A percentile compares a stretch with the other conserved stretches of the same genome.
These are phyloP conservation scores for Rhododendron henanense DNA, from an alignment of 148 eudicot genomes.

Conservation along the genomic window DNA sequence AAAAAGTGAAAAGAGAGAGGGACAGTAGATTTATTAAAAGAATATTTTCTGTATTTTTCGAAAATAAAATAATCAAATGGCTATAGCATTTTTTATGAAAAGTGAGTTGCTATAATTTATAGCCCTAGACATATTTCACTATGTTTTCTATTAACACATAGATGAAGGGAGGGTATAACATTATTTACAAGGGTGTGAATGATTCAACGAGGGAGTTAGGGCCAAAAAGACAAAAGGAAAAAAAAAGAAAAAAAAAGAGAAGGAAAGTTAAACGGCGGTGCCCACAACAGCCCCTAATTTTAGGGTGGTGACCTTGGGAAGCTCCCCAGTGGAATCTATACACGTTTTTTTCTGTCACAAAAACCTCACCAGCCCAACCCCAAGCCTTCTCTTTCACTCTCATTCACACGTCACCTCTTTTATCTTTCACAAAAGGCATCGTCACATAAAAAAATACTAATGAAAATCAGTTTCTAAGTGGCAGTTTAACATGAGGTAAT, in stretches of 20 bases:
- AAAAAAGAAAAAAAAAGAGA: too few species aligned
- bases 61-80: not conserved
- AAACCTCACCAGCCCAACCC: not conserved
- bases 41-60: too few species aligned
- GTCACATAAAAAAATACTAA: not conserved
- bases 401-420: not conserved
- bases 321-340: constrained; percentile 24
- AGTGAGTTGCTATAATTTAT: not conserved
- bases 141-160: not conserved
- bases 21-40: not conserved
- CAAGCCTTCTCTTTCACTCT: not conserved
- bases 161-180: not conserved
- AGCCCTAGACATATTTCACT: not conserved
- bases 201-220: not conserved
- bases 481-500: too few species aligned
- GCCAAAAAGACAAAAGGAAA: not conserved
- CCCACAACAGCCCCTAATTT: constrained; percentile 16
- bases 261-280: constrained; percentile 25
- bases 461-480: too few species aligned
- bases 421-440: not conserved
- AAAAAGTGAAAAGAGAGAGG: not conserved
- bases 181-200: not conserved
- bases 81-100: too few species aligned
- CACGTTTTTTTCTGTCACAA: constrained; percentile 16
- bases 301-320: constrained; percentile 29